Evolutionary conservation across 352 stramenopile species (phyloP).

Genomic region (Pythium rishiriense): DNA sequence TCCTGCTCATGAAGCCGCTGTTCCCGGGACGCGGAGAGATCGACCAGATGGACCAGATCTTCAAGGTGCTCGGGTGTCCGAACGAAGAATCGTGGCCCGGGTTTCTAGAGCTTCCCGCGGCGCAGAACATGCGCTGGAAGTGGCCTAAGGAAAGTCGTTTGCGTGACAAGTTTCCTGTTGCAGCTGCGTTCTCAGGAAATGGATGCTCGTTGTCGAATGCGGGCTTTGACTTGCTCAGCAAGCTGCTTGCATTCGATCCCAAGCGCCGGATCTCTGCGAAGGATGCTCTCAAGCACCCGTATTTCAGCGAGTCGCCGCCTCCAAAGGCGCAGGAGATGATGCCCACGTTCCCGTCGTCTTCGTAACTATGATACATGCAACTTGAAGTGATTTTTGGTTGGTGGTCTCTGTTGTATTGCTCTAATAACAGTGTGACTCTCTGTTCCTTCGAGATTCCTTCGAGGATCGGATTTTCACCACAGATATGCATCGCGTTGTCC

Average conservation of each 20-base stretch:
- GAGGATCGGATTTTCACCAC: no score
- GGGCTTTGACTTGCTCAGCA: conserved; percentile 68
- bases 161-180: conserved; percentile 77
- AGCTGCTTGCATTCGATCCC: conserved; percentile 37
- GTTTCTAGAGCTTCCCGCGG: conserved; percentile 60
- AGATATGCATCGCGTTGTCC: no score
- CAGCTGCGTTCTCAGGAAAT: conserved; percentile 51
- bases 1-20: conserved; percentile 92
- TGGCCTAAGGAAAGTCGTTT: conserved; percentile 69
- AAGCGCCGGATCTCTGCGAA: conserved; percentile 74
- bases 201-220: conserved; percentile 70
- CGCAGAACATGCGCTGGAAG: conserved; percentile 61
- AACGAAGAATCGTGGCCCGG: conserved; percentile 91
- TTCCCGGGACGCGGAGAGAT: conserved; percentile 94
- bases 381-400: no score
- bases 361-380: no score
- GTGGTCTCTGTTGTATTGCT: no score
- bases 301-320: conserved; percentile 71
- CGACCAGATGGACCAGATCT: conserved; percentile 97
- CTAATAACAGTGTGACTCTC: no score
- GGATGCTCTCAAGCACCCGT: conserved; percentile 79
- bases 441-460: no score
- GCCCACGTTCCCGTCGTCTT: conserved; percentile 64
- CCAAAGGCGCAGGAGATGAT: conserved; percentile 75
- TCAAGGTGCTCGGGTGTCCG: conserved; percentile 91